Percentiles rank a stretch among this genome's conserved stretches.
Conservation (phyloP, 2,329 filamentous ascomycete genomes). For the Penicillium sp. region DNA sequence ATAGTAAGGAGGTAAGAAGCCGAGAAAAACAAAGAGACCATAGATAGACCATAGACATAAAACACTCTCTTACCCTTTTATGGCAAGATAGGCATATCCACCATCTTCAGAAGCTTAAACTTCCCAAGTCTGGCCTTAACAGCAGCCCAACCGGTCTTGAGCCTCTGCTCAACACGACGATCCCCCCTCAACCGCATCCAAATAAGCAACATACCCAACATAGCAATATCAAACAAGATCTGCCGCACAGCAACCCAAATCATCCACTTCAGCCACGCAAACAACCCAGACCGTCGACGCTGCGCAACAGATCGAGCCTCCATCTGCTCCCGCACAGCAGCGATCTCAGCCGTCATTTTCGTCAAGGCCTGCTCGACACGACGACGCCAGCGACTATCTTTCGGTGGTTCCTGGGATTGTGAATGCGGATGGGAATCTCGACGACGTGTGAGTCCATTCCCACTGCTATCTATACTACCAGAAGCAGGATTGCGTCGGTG, state of each 20-base stretch:
- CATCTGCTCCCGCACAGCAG: constrained; percentile 87
- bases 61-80: constrained; percentile 11
- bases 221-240: constrained; percentile 66
- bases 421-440: background rate
- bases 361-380: constrained; percentile 83
- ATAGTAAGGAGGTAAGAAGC: background rate
- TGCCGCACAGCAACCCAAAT: constrained; percentile 72
- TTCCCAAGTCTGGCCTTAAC: constrained; percentile 35
- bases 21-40: background rate
- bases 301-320: constrained; percentile 72
- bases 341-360: constrained; percentile 87
- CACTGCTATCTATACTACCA: constrained; percentile 12
- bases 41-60: background rate
- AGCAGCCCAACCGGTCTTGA: constrained; percentile 36
- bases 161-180: constrained; percentile 41
- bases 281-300: constrained; percentile 62
- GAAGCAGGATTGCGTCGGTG: constrained; percentile 14
- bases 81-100: constrained; percentile 28
- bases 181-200: constrained; percentile 47
- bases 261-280: constrained; percentile 70
- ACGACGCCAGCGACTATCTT: constrained; percentile 69
- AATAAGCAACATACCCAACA: constrained; percentile 44
- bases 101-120: constrained; percentile 27
- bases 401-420: constrained; percentile 61
- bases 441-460: constrained; percentile 10